Evolutionary conservation across 2,329 filamentous ascomycete species (phyloP), one percentile per base, ranked within the genome.

Genomic region (Trichoderma gracile): DNA sequence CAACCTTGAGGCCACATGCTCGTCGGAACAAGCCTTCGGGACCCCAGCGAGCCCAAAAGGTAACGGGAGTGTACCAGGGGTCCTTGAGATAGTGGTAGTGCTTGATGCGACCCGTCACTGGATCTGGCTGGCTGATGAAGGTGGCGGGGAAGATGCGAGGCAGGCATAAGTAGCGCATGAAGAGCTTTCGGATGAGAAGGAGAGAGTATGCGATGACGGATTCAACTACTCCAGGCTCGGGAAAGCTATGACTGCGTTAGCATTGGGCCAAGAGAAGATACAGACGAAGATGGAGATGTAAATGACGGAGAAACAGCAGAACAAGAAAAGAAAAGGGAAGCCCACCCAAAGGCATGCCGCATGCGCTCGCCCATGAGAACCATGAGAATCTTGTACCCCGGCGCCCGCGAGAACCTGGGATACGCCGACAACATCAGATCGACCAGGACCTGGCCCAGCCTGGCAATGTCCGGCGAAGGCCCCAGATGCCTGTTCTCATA

Each of bases 311-410:
- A 27, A 27, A 27, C 25, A 27, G 25, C 25, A 27, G 25, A 27
- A 27, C 25, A 27, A 5, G 25, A 27, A 27, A 27, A 27, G 4
- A 27, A 3, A 27, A 27, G 10, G 6, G 1, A 27, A 21, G n/a
- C 81, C 73, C 76, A 89, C 86, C 84, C 76, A 80, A 92, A 91
- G 0, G 89, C 86, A 56, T 80, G 81, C 17, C 89, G 80, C 54
- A 91, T 76, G 14, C 84, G 81, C 25, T 87, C 83, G 25, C 87
- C 87, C 82, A 92, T 85, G 59, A 91, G 75, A 10, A 84, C 82
- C 40, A 81, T 79, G 8, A 89, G 78, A 30, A 83, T 76, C 54
- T 86, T 78, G 30, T 79, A 72, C 1, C 78, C 84, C 5, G 84
- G 72, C 0, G 80, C 77, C 47, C 82, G 77, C 19, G 81, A 67